Base-by-base conservation (phyloP, 352 stramenopile genomes). In the Phytophthora litchii region DNA sequence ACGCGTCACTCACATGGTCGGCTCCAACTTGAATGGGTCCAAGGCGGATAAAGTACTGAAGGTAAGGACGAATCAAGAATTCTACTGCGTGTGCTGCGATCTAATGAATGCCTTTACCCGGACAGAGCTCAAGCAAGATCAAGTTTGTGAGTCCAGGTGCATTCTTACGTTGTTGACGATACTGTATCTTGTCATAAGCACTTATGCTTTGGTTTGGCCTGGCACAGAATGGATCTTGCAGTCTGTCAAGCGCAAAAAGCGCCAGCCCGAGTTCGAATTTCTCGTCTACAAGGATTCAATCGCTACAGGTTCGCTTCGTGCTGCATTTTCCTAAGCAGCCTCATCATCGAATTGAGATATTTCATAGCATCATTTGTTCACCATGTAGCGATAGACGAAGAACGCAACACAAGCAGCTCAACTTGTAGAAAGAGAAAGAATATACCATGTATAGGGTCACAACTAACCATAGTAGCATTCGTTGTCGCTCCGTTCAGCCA, bases 1-100 rank as follows among this genome's bases (percentile, higher is more conserved):
- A 5, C 70, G 80, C n/a, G 63, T 90, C 27, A 95, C 86, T 25
- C 83, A 95, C 67, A 92, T 95, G 35, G 70, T 95, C n/a, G 81
- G 80, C 8, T 77, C 50, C 17, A 95, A 92, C 37, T 70, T 95
- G 35, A 93, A 76, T 50, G 76, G 78, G 5, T 80, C 80, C 13
- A 94, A 94, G 46, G 75, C 78, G 10, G 74, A 94, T 48, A 86
- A 88, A 69, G 49, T 78, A 20, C 56, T 92, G 20, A 86, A 89
- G 76, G 86, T 92, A 51, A 19, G 61, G 23, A 38, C 17, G 4
- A 40, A 34, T 16, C 13, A 20, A 32, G 19, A n/a, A n/a, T n/a
- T n/a, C n/a, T n/a, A 12, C 11, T 31, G 14, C 4, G 12, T 45
- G 21, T 46, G 7, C 25, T 57, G 19, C 27, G 29, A 34, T 38